Conservation (phyloP, 2,329 filamentous ascomycete genomes). For the Fonsecaea monophora region DNA sequence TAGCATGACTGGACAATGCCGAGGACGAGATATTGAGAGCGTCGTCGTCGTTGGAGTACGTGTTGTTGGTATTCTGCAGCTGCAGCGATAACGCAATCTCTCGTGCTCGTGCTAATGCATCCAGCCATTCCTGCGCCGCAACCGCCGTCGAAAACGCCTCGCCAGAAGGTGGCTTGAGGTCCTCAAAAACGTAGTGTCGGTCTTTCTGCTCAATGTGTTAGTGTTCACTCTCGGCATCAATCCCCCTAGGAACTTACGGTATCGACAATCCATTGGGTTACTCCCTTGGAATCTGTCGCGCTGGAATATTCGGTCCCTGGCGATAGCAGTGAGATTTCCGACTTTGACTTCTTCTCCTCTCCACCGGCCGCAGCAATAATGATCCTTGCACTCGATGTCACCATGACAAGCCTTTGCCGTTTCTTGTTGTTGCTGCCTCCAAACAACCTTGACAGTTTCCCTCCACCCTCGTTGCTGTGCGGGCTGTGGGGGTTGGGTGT, state of each 20-base stretch:
- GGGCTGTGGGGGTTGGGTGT: constrained; percentile 78
- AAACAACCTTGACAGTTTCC: constrained; percentile 91
- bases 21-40: constrained; percentile 73
- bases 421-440: constrained; percentile 91
- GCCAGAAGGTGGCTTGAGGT: constrained; percentile 74
- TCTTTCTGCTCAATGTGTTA: constrained; percentile 67
- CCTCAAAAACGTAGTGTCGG: constrained; percentile 91
- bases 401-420: constrained; percentile 88
- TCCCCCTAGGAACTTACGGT: constrained; percentile 69
- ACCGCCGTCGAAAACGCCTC: constrained; percentile 69
- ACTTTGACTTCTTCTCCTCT: constrained; percentile 93
- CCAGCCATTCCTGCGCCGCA: constrained; percentile 89
- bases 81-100: constrained; percentile 76
- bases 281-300: constrained; percentile 83
- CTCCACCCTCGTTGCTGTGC: constrained; percentile 68
- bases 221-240: constrained; percentile 33
- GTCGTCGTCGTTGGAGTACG: constrained; percentile 69
- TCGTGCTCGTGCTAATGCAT: constrained; percentile 82
- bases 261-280: constrained; percentile 88
- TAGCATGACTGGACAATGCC: constrained; percentile 70
- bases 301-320: constrained; percentile 79
- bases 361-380: constrained; percentile 89
- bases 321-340: constrained; percentile 83
- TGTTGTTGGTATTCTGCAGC: constrained; percentile 63
- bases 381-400: constrained; percentile 88